Evolutionary conservation across 805 yeast species (phyloP), one percentile per base, ranked within the genome.

Genomic region (Starmera dryadoides): DNA sequence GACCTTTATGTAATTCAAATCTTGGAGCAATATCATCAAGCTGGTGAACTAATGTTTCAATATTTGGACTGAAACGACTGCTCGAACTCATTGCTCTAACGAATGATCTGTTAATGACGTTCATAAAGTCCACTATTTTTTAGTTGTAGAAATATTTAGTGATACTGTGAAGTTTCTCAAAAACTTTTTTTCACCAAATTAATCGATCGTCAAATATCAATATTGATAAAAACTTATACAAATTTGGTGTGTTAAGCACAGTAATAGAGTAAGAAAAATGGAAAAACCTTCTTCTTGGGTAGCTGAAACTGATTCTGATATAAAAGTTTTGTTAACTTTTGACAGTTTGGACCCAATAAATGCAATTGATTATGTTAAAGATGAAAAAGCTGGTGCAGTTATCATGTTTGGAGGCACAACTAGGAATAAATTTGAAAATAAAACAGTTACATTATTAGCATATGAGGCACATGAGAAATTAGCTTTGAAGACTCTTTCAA

Each of bases 11-110:
- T 25, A 86, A 55, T 38, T 71, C 72, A 53, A 86, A 87, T 30
- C 86, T 66, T 3, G 91, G 91, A 2, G 84, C 77, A 4, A 81
- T 59, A 31, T 71, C 59, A 48, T 83, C 86, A 35, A 83, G 55
- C 53, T 79, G 84, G 40, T 63, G 66, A 34, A 69, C 57, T 12
- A 75, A 55, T 3, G 69, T 49, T 12, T 59, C 53, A 20, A 73
- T 52, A 23, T 73, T 60, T 1, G 78, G 74, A 44, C 73, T 66
- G 47, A 73, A 70, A 33, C 45, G 29, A 34, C 20, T 25, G 4
- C 17, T n/a, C 3, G 40, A n/a, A 8, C 31, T 10, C 35, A 37
- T 34, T n/a, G 36, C 16, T n/a, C 34, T 20, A 12, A 17, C 6
- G 12, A 32, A n/a, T 9, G 26, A 3, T 32, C 34, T 32, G 14